Evolutionary conservation across 1,284 basidiomycete species (phyloP).

Genomic region (Coniophora puteana): DNA sequence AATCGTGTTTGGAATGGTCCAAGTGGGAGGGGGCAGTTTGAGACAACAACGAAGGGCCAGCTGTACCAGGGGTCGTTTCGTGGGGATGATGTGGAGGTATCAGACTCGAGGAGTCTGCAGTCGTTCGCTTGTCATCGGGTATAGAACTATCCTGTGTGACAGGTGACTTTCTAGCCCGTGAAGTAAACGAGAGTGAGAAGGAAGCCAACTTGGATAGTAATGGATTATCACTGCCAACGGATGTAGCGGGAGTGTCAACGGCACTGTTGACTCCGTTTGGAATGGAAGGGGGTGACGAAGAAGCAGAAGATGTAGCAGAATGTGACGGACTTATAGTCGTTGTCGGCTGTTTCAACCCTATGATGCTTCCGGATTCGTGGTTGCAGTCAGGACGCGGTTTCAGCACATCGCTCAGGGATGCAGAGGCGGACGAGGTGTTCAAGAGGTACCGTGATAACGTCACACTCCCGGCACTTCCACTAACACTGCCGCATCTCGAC

Average conservation of each 20-base stretch:
- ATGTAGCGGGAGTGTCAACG: constrained; percentile 55
- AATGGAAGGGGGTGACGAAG: constrained; percentile 50
- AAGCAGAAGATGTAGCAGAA: constrained; percentile 39
- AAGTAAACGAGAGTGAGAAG: constrained; percentile 25
- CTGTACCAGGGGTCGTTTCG: too few species aligned
- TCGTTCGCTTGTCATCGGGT: background rate
- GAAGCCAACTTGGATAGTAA: constrained; percentile 39
- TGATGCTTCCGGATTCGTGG: too few species aligned
- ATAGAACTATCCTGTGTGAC: constrained; percentile 6
- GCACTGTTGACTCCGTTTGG: constrained; percentile 41
- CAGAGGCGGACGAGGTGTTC: constrained; percentile 9
- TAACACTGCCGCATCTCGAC: constrained; percentile 41
- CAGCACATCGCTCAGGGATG: background rate
- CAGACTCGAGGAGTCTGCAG: constrained; percentile 18
- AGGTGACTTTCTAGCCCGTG: background rate
- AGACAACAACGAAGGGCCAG: constrained; percentile 59
- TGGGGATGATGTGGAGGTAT: constrained; percentile 23
- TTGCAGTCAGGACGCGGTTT: constrained; percentile 12
- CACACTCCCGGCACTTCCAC: constrained; percentile 32
- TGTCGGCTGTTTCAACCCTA: constrained; percentile 23
- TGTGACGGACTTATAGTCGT: constrained; percentile 24
- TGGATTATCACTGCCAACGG: constrained; percentile 42
- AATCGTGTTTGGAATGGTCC: too few species aligned
- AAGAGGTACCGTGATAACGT: constrained; percentile 23
- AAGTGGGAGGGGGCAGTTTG: constrained; percentile 52